Evolutionary conservation across 2,329 filamentous ascomycete species (phyloP), one percentile per base, ranked within the genome.

Genomic region (Ceratocystis colombiana): DNA sequence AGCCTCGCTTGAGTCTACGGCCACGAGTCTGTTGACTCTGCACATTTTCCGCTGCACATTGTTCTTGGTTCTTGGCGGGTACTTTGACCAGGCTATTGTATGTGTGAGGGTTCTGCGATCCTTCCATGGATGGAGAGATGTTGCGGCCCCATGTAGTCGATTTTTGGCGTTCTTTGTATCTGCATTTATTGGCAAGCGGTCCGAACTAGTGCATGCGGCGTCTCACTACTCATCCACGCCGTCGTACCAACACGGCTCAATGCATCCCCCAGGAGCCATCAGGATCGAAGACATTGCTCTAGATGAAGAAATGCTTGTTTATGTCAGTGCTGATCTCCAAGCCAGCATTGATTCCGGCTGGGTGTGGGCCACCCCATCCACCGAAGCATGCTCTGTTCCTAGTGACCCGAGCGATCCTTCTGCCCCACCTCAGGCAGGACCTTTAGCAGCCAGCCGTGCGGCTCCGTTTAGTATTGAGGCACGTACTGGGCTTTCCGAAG

Each of bases 41-140:
- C 94, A 97, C 73, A 80, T 96, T 57, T 96, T 95, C 84, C 88
- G 93, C 25, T 95, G 88, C 72, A 82, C 88, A 1, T 80, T 97
- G 0, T 85, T 96, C 66, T 79, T 96, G 3, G 82, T 93, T 25
- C 84, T 95, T 64, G 83, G 84, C 0, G 86, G 86, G 53, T 86
- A 90, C 64, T 88, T 87, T 72, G 83, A 87, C 3, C 81, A 86
- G 1, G 92, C 93, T 0, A 76, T 87, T 10, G 83, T 84, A 1
- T 90, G 92, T 70, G 80, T 93, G 10, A 84, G 88, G 65, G 85
- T 88, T 0, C 83, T 88, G 10, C 82, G 85, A 1, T 82, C 84
- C 1, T 86, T 96, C 66, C 86, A 87, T 33, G 80, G 85, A n/a
- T 78, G 83, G 17, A 82, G 90, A 61, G 85, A 87, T 55, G 82